Percentiles rank a stretch among this genome's conserved stretches.
These are phyloP conservation scores for Pulveroboletus frians DNA, from an alignment of 768 basidiomycete species.

Conservation along the genomic window DNA sequence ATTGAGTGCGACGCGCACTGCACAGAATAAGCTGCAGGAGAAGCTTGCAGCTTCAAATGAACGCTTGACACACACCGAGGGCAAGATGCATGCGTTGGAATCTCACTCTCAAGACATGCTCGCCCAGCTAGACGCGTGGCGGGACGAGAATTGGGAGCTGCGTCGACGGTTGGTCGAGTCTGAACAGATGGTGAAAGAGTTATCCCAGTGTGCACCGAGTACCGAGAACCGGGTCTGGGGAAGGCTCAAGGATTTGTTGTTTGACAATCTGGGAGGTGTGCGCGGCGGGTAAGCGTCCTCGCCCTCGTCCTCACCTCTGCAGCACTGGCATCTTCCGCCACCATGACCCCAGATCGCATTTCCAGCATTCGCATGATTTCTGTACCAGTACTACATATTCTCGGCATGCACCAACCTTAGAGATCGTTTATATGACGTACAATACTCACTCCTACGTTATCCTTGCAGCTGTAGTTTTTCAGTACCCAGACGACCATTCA, in stretches of 20 bases:
- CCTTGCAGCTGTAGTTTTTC: conserved; percentile 20
- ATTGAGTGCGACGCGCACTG: conserved; percentile 10
- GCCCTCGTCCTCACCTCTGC: neutral
- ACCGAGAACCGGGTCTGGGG: conserved; percentile 25
- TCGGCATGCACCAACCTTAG: conserved; percentile 24
- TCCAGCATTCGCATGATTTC: conserved; percentile 21
- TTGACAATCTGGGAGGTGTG: conserved; percentile 21
- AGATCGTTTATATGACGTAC: conserved; percentile 14
- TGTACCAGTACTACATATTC: conserved; percentile 19
- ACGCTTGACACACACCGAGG: conserved; percentile 13
- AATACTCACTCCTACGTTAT: conserved; percentile 18
- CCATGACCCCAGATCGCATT: conserved; percentile 15
- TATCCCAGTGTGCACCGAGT: conserved; percentile 10
- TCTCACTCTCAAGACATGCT: conserved; percentile 19
- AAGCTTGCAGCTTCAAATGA: conserved; percentile 15
- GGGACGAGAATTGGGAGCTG: conserved; percentile 18
- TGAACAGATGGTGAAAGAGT: conserved; percentile 19
- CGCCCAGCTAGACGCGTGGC: conserved; percentile 15
- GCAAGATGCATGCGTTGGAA: conserved; percentile 14
- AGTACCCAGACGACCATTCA: conserved; percentile 5
- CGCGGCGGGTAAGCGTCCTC: conserved; percentile 18
- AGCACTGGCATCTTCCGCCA: conserved; percentile 3
- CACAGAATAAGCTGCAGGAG: conserved; percentile 16
- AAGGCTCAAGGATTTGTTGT: conserved; percentile 26
- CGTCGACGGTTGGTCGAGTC: conserved; percentile 21